Evolutionary conservation across 805 yeast genomes (phyloP).

Genomic region (Wickerhamiella bombiphila): DNA sequence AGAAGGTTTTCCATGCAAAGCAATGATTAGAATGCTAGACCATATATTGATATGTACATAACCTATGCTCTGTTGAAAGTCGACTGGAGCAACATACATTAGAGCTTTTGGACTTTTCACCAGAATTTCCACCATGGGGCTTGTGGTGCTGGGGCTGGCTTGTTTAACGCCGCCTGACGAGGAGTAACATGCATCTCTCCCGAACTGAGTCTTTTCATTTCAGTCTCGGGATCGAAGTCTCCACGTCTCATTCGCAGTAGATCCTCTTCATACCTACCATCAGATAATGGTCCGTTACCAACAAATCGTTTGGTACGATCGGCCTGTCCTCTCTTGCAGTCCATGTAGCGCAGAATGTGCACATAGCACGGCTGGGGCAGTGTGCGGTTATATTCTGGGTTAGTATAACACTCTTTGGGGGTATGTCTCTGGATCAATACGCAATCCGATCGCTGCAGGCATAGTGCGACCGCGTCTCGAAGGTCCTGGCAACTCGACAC

Average conservation of each 20-base stretch:
- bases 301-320: conserved; percentile 80
- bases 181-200: conserved; percentile 11
- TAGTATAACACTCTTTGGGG: conserved; percentile 73
- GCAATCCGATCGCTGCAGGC: conserved; percentile 92
- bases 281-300: conserved; percentile 86
- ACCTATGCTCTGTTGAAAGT: no score
- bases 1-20: no score
- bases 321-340: conserved; percentile 79
- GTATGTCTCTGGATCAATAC: conserved; percentile 79
- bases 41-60: conserved; percentile 3
- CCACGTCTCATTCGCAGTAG: conserved; percentile 68
- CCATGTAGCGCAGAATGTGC: conserved; percentile 71
- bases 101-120: neutral
- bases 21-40: no score
- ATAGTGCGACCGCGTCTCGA: conserved; percentile 85
- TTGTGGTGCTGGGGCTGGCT: neutral
- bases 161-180: no score
- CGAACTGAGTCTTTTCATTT: conserved; percentile 49
- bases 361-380: conserved; percentile 82
- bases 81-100: conserved; percentile 10
- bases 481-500: conserved; percentile 75
- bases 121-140: conserved; percentile 1
- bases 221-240: conserved; percentile 67
- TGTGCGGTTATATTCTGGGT: conserved; percentile 61
- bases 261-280: conserved; percentile 84